phyloP scores from a whole-genome alignment of 768 basidiomycete species.

The Podaxis pistillaris region DNA sequence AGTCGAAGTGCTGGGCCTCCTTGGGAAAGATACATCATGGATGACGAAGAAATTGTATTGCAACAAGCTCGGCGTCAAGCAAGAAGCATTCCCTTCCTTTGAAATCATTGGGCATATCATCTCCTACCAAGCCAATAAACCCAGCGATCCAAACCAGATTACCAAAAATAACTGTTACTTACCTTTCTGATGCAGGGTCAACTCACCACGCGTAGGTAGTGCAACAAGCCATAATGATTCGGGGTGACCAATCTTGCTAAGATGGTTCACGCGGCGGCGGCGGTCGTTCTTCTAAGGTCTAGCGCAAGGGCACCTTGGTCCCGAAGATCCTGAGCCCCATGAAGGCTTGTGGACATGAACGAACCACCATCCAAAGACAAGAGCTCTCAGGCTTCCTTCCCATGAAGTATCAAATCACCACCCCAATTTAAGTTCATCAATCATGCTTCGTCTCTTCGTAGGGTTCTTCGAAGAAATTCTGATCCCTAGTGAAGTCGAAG shows the following conservation, averaged over 20 bases:
- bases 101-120: background rate
- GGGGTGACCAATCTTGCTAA: background rate
- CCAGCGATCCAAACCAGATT: slow-evolving; percentile 1
- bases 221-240: background rate
- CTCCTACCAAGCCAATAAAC: background rate
- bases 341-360: background rate
- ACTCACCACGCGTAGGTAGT: background rate
- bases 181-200: background rate
- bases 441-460: slow-evolving; percentile 2
- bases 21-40: background rate
- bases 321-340: background rate
- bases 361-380: background rate
- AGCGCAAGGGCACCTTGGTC: background rate
- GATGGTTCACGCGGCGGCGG: background rate
- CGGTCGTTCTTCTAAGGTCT: background rate
- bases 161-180: slow-evolving; percentile 13
- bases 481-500: slow-evolving; percentile 1
- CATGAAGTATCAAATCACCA: slow-evolving; percentile 9
- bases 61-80: background rate
- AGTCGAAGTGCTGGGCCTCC: background rate
- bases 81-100: background rate
- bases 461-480: slow-evolving; percentile 13
- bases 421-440: slow-evolving; percentile 6
- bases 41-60: background rate
- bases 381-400: slow-evolving; percentile 1